These are phyloP conservation scores for Phytopythium aichiense DNA, from an alignment of 352 stramenopile genomes.

Conservation along the genomic window DNA sequence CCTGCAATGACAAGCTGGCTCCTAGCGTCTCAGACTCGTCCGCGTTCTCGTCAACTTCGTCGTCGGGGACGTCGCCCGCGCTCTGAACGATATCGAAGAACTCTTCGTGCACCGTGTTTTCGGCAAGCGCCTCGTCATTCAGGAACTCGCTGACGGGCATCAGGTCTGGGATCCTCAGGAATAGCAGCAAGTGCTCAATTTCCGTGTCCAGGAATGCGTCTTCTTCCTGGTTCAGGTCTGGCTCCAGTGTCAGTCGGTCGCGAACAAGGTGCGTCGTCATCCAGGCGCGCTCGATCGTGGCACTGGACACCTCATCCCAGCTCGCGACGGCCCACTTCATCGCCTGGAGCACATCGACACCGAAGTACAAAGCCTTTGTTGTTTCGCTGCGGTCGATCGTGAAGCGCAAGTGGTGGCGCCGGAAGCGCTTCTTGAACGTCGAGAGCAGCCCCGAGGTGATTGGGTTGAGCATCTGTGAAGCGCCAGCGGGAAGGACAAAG, in stretches of 20 bases:
- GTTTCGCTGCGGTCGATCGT: constrained; percentile 55
- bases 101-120: constrained; percentile 76
- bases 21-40: constrained; percentile 24
- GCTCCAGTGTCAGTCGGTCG: constrained; percentile 43
- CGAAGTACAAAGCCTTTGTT: constrained; percentile 43
- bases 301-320: constrained; percentile 70
- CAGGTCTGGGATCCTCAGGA: constrained; percentile 49
- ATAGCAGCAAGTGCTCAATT: constrained; percentile 60
- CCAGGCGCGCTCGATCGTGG: constrained; percentile 69
- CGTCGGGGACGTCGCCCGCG: constrained; percentile 57
- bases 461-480: constrained; percentile 63
- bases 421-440: constrained; percentile 76
- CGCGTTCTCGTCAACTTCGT: constrained; percentile 52
- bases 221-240: constrained; percentile 52
- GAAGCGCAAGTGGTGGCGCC: constrained; percentile 62
- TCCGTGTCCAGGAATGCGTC: constrained; percentile 57
- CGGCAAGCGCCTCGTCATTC: constrained; percentile 63
- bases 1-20: constrained; percentile 55
- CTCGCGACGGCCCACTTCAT: constrained; percentile 74
- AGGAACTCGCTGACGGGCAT: constrained; percentile 68
- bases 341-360: constrained; percentile 63
- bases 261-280: constrained; percentile 51
- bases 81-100: constrained; percentile 80
- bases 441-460: constrained; percentile 54
- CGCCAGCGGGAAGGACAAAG: constrained; percentile 42